Evolutionary conservation across 1,139 yeast genomes (phyloP).

Genomic region (Kazachstania sp.): DNA sequence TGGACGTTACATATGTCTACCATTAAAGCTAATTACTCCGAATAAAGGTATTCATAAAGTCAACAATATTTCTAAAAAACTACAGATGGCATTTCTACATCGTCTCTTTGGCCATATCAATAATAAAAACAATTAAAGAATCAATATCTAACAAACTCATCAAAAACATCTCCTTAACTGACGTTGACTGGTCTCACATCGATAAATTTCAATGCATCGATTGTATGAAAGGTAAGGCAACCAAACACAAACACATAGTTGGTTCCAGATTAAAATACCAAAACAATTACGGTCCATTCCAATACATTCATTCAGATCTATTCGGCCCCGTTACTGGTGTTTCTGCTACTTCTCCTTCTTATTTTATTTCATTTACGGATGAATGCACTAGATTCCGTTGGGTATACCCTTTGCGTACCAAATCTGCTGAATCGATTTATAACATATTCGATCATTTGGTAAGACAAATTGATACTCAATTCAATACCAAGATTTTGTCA

Average conservation of each 20-base stretch:
- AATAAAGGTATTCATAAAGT: background rate
- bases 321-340: slow-evolving; percentile 9
- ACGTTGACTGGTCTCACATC: slow-evolving; percentile 1
- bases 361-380: slow-evolving; percentile 9
- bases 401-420: slow-evolving; percentile 4
- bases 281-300: slow-evolving; percentile 3
- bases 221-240: slow-evolving; percentile 7
- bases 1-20: slow-evolving; percentile 1
- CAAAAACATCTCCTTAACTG: background rate
- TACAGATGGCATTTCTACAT: slow-evolving; percentile 3
- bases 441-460: slow-evolving; percentile 1
- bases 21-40: background rate
- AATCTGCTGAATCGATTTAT: background rate
- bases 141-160: background rate
- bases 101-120: slow-evolving; percentile 2
- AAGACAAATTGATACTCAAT: slow-evolving; percentile 4
- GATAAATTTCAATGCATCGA: slow-evolving; percentile 7
- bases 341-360: background rate
- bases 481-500: background rate
- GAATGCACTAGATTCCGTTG: slow-evolving; percentile 6
- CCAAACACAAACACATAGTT: slow-evolving; percentile 5
- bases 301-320: slow-evolving; percentile 8
- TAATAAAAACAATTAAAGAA: background rate
- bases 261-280: slow-evolving; percentile 7
- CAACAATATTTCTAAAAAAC: background rate